Evolutionary conservation across 495 filamentous ascomycete genomes (phyloP).

Genomic region (Ascodesmis nigricans): DNA sequence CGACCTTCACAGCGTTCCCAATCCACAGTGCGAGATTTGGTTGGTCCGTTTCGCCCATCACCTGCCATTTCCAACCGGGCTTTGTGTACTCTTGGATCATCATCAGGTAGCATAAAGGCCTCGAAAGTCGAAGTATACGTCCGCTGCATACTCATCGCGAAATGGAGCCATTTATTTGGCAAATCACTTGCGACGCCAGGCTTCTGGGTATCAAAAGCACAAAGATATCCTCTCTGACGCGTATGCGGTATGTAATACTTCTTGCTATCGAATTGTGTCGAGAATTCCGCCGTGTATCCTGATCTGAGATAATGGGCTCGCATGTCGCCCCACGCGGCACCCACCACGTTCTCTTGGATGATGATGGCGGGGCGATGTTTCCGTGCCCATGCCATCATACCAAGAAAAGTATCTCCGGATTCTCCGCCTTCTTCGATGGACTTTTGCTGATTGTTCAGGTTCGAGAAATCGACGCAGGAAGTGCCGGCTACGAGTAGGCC

Average conservation of each 20-base stretch:
- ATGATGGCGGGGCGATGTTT: conserved; percentile 38
- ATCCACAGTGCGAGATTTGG: conserved; percentile 22
- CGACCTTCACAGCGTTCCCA: conserved; percentile 38
- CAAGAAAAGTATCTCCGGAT: conserved; percentile 47
- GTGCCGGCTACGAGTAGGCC: conserved; percentile 59
- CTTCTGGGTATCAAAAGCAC: conserved; percentile 32
- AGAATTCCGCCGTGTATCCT: conserved; percentile 31
- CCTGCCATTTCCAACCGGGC: conserved; percentile 26
- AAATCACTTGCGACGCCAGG: no score
- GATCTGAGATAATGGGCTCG: conserved; percentile 27
- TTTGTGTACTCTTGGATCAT: conserved; percentile 34
- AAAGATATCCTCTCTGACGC: conserved; percentile 46
- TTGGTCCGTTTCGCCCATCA: conserved; percentile 11
- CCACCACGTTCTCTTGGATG: conserved; percentile 51
- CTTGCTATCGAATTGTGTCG: conserved; percentile 40
- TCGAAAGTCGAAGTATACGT: conserved; percentile 41
- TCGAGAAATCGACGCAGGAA: conserved; percentile 55
- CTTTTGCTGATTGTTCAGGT: conserved; percentile 29
- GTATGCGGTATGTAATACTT: conserved; percentile 65
- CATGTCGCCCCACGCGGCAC: conserved; percentile 41
- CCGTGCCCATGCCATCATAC: conserved; percentile 35
- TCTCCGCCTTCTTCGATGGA: conserved; percentile 35
- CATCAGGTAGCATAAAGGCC: conserved; percentile 35
- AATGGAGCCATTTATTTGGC: conserved; percentile 22
- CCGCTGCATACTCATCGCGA: conserved; percentile 30